Evolutionary conservation across 352 stramenopile species (phyloP), one percentile per base, ranked within the genome.

Genomic region (Phytophthora foliorum): DNA sequence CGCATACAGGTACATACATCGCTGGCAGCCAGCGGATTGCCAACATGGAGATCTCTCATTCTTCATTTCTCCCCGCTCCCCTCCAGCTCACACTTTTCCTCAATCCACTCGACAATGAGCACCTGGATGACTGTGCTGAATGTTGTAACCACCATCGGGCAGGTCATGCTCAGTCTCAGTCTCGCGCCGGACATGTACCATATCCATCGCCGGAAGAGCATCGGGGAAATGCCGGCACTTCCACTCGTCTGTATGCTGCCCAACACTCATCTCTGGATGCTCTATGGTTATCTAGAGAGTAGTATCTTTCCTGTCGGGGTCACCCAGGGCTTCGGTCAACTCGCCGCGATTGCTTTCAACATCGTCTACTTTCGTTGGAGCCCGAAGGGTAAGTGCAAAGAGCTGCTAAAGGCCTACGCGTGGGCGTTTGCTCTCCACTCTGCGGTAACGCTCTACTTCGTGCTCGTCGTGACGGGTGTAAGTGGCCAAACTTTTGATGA

Each of bases 381-480:
- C 6, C 25, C 59, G 0, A 24, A 45, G n/a, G n/a, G 61, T 3
- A 38, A 56, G 24, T 50, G 62, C 53, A 52, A 55, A 24, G 52
- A 54, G 22, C 34, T 73, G 16, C 24, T 52, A 24, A 62, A 57
- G 22, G 24, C 52, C 0, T 62, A 62, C 6, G 19, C 49, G 2
- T 53, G 39, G 36, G 59, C 53, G 1, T 24, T 63, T 41, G 4
- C 45, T 14, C 27, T 74, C 0, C 56, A 67, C 46, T 32, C 59
- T 36, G 52, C 38, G 16, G 58, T 63, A 22, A 75, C 77, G 2
- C 41, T 67, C 14, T 86, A 81, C 56, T 69, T 77, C 21, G 65
- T 74, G 6, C 51, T 86, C 7, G 74, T 72, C 22, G 41, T 72
- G 17, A 51, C 52, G 14, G 72, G 59, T 0, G 58, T 80, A 17